These are phyloP conservation scores for Boletus reticuloceps DNA, from an alignment of 768 basidiomycete species.

Conservation along the genomic window DNA sequence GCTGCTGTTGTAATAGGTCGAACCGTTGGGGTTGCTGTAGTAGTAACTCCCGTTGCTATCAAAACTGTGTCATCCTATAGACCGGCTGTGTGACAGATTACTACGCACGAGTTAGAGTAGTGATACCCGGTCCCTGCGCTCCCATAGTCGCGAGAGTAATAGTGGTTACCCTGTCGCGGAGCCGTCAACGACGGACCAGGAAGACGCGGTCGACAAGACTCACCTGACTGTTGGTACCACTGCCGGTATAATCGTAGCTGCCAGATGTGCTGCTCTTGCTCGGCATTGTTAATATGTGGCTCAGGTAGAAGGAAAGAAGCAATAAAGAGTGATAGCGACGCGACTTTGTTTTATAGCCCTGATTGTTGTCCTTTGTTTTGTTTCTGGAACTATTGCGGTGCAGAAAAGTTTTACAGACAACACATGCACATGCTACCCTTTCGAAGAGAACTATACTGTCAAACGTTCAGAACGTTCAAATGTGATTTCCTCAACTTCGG, in stretches of 20 bases:
- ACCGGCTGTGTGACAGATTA: background rate
- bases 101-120: slow-evolving; percentile 55
- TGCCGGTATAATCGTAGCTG: slow-evolving; percentile 42
- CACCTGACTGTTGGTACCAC: slow-evolving; percentile 53
- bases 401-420: no score
- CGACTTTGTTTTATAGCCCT: slow-evolving; percentile 1
- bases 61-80: background rate
- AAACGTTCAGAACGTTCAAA: no score
- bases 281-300: slow-evolving; percentile 10
- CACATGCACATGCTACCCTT: no score
- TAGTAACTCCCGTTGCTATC: slow-evolving; percentile 57
- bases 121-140: slow-evolving; percentile 49
- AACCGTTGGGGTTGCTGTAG: slow-evolving; percentile 58
- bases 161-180: slow-evolving; percentile 61
- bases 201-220: slow-evolving; percentile 2
- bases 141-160: slow-evolving; percentile 51
- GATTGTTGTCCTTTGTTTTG: slow-evolving; percentile 16
- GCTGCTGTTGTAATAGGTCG: slow-evolving; percentile 57
- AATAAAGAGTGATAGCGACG: background rate
- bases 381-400: no score
- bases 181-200: background rate
- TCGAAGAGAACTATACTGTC: no score
- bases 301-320: background rate
- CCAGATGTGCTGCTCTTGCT: slow-evolving; percentile 18
- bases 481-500: no score